Percentiles rank a stretch among this genome's conserved stretches.
Conservation (phyloP, 2,329 filamentous ascomycete species). For the Pseudonectria buxi region DNA sequence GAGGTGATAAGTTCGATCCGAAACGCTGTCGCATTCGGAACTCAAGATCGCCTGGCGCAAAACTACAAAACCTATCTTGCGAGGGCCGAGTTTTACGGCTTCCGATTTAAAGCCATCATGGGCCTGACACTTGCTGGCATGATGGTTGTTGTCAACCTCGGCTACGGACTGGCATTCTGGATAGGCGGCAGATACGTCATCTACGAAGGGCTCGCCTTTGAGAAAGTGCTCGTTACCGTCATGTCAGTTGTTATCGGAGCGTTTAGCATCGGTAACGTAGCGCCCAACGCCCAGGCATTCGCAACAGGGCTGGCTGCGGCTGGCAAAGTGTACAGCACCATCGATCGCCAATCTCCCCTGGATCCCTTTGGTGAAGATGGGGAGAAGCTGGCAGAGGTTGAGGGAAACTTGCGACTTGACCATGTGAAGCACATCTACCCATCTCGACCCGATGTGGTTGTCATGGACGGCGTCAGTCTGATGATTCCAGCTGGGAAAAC, state of each 20-base stretch:
- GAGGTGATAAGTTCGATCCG: conserved; percentile 81
- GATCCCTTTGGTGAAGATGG: conserved; percentile 28
- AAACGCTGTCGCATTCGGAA: conserved; percentile 80
- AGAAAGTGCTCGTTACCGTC: conserved; percentile 66
- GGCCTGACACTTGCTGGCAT: conserved; percentile 67
- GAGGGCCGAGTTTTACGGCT: conserved; percentile 61
- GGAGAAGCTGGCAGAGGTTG: conserved; percentile 13
- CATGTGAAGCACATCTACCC: conserved; percentile 44
- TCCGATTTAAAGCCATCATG: conserved; percentile 59
- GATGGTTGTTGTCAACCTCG: conserved; percentile 68
- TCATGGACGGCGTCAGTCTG: conserved; percentile 30
- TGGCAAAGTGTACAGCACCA: conserved; percentile 76
- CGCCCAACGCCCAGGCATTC: conserved; percentile 71
- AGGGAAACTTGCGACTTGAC: conserved; percentile 34
- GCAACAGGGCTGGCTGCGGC: conserved; percentile 70
- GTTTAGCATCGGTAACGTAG: conserved; percentile 72
- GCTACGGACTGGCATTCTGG: conserved; percentile 75
- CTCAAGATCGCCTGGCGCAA: conserved; percentile 70
- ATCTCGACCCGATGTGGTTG: conserved; percentile 37
- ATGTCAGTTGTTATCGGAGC: conserved; percentile 78
- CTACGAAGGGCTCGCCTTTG: conserved; percentile 53
- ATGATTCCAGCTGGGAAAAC: conserved; percentile 34
- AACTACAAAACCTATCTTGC: conserved; percentile 67
- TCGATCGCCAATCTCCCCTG: conserved; percentile 55
- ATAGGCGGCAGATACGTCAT: conserved; percentile 65